These are phyloP conservation scores for Capronia epimyces DNA, from an alignment of 2,329 filamentous ascomycete species.

Conservation along the genomic window DNA sequence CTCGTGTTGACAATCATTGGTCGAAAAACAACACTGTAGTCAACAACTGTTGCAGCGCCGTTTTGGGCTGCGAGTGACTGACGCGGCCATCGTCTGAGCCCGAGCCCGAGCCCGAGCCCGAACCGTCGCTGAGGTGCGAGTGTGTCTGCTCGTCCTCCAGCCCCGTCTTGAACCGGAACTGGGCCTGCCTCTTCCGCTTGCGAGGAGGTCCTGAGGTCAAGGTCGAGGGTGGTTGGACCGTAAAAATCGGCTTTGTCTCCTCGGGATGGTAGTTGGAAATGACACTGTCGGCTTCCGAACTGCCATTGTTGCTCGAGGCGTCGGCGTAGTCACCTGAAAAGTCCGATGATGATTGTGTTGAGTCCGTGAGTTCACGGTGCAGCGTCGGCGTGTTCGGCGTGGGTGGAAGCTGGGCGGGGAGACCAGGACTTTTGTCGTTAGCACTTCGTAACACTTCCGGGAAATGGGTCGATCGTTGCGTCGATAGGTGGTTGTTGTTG, in stretches of 20 bases:
- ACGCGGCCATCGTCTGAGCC: constrained; percentile 9
- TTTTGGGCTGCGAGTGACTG: constrained; percentile 2
- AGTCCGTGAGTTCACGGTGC: constrained; percentile 4
- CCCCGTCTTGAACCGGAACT: constrained; percentile 17
- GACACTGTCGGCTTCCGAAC: constrained; percentile 13
- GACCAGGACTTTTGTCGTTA: not conserved
- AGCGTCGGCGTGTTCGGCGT: constrained; percentile 12
- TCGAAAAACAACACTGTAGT: constrained; percentile 22
- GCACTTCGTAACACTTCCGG: constrained; percentile 1
- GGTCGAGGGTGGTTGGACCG: not conserved
- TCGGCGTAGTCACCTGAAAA: constrained; percentile 12
- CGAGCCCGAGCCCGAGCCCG: not conserved
- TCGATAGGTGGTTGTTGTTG: constrained; percentile 14
- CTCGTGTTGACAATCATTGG: constrained; percentile 4
- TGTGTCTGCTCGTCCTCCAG: constrained; percentile 6
- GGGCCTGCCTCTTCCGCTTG: constrained; percentile 10
- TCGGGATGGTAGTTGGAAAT: not conserved
- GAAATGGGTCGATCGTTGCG: constrained; percentile 17
- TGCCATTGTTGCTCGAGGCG: constrained; percentile 9
- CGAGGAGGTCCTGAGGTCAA: not conserved
- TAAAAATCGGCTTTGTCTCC: constrained; percentile 1
- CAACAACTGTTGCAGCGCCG: constrained; percentile 18
- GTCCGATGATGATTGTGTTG: constrained; percentile 7
- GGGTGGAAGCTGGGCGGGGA: not conserved
- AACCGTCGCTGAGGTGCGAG: constrained; percentile 3